Evolutionary conservation across 2,329 filamentous ascomycete species (phyloP).

Genomic region (Phaeosphaeria sp.): DNA sequence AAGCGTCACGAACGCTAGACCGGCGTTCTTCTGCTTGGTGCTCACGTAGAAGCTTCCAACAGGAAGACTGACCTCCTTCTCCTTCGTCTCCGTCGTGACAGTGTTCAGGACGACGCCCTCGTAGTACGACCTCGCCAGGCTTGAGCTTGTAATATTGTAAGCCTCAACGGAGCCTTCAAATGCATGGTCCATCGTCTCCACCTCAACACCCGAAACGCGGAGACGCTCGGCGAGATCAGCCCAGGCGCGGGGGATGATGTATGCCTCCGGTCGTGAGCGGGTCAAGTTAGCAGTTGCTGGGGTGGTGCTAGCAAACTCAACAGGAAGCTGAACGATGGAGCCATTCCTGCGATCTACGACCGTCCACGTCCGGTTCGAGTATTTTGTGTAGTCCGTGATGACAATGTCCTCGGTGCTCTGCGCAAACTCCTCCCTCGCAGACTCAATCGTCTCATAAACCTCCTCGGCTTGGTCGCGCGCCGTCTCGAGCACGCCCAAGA

Average conservation of each 20-base stretch:
- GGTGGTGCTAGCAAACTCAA: conserved; percentile 45
- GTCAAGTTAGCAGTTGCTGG: conserved; percentile 45
- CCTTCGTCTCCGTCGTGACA: conserved; percentile 36
- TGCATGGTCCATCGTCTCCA: conserved; percentile 34
- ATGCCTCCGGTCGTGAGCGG: conserved; percentile 39
- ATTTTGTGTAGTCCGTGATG: conserved; percentile 39
- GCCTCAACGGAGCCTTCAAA: conserved; percentile 42
- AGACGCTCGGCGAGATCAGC: conserved; percentile 43
- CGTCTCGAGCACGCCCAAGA: conserved; percentile 43
- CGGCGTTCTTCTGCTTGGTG: conserved; percentile 47
- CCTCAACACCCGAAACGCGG: conserved; percentile 40
- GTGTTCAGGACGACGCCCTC: conserved; percentile 44
- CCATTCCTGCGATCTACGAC: conserved; percentile 43
- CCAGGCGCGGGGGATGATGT: conserved; percentile 47
- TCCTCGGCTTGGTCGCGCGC: conserved; percentile 35
- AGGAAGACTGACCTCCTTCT: conserved; percentile 35
- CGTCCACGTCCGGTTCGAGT: conserved; percentile 39
- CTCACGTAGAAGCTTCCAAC: conserved; percentile 44
- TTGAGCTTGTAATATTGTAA: conserved; percentile 43
- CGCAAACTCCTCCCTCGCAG: conserved; percentile 32
- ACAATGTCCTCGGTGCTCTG: conserved; percentile 36
- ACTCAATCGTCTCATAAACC: conserved; percentile 38
- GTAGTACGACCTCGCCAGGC: conserved; percentile 38
- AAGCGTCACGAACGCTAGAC: conserved; percentile 45
- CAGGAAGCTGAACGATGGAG: conserved; percentile 40